A percentile compares a stretch with the other conserved stretches of the same genome.
Conservation (phyloP, 2,329 filamentous ascomycete species). For the Penicillium rolfsii region DNA sequence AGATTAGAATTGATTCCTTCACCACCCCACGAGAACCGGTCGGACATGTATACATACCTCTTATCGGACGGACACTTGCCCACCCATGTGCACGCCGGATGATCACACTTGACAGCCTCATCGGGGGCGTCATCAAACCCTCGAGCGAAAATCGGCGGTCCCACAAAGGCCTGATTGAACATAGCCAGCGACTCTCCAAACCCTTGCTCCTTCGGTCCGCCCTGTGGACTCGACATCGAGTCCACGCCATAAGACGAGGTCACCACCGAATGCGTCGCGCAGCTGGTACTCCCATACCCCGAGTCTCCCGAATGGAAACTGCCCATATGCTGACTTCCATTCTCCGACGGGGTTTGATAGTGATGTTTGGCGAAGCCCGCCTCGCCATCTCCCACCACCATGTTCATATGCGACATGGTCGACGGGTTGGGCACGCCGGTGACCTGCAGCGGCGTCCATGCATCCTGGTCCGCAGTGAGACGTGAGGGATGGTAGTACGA, state of each 20-base stretch:
- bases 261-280: conserved; percentile 34
- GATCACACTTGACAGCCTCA: conserved; percentile 35
- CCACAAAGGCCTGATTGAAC: conserved; percentile 24
- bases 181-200: conserved; percentile 24
- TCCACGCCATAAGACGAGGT: conserved; percentile 36
- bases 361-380: conserved; percentile 31
- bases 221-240: conserved; percentile 33
- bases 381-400: conserved; percentile 28
- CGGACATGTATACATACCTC: conserved; percentile 34
- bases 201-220: conserved; percentile 29
- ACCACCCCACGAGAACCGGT: too few relatives aligned
- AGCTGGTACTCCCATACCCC: conserved; percentile 40
- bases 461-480: conserved; percentile 32
- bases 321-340: conserved; percentile 37
- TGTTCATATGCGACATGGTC: conserved; percentile 23
- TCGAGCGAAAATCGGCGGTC: conserved; percentile 13
- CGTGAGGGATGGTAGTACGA: conserved; percentile 28
- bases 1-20: neutral
- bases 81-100: conserved; percentile 37
- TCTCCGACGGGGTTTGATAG: conserved; percentile 37
- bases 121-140: conserved; percentile 50
- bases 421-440: conserved; percentile 31
- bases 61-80: conserved; percentile 48
- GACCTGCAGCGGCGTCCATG: conserved; percentile 40
- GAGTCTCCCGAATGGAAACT: conserved; percentile 39